These are phyloP conservation scores for Aspergillus bertholletiae DNA, from an alignment of 495 filamentous ascomycete species.

Conservation along the genomic window DNA sequence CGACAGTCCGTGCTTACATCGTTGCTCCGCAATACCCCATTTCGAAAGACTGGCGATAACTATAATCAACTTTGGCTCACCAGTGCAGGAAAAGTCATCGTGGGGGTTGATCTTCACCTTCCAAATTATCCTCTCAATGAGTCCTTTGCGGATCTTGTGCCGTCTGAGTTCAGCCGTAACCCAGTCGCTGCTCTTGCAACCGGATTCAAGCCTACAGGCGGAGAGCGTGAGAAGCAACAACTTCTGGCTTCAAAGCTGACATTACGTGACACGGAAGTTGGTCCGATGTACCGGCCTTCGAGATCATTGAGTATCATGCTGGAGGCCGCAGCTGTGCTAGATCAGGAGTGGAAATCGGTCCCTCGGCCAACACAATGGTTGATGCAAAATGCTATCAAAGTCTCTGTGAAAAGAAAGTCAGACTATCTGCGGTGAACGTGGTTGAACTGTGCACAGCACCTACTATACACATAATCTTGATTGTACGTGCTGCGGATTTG, in stretches of 20 bases:
- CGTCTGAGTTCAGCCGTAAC: constrained; percentile 27
- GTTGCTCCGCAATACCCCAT: constrained; percentile 21
- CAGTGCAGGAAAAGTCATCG: constrained; percentile 37
- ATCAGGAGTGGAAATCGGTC: constrained; percentile 25
- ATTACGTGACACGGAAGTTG: constrained; percentile 26
- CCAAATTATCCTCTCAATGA: constrained; percentile 7
- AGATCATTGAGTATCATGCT: constrained; percentile 30
- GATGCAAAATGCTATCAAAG: constrained; percentile 30
- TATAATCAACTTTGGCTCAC: constrained; percentile 19
- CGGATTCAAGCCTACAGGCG: constrained; percentile 12
- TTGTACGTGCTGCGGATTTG: not conserved
- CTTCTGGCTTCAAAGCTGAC: constrained; percentile 24
- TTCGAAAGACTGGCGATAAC: constrained; percentile 2
- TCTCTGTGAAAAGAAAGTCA: constrained; percentile 13
- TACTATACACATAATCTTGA: not conserved
- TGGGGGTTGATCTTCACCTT: constrained; percentile 27
- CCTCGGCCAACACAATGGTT: constrained; percentile 27
- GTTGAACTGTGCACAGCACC: not conserved
- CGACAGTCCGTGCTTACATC: constrained; percentile 24
- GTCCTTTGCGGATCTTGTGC: constrained; percentile 16
- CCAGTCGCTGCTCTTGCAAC: constrained; percentile 25
- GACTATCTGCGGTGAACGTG: not conserved
- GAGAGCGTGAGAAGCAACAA: constrained; percentile 23
- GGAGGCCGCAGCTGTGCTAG: constrained; percentile 25
- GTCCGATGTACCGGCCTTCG: constrained; percentile 16